Percentiles rank a stretch among this genome's conserved stretches.
These are phyloP conservation scores for Cylindrotheca fusiformis DNA, from an alignment of 108 stramenopile species.

Conservation along the genomic window DNA sequence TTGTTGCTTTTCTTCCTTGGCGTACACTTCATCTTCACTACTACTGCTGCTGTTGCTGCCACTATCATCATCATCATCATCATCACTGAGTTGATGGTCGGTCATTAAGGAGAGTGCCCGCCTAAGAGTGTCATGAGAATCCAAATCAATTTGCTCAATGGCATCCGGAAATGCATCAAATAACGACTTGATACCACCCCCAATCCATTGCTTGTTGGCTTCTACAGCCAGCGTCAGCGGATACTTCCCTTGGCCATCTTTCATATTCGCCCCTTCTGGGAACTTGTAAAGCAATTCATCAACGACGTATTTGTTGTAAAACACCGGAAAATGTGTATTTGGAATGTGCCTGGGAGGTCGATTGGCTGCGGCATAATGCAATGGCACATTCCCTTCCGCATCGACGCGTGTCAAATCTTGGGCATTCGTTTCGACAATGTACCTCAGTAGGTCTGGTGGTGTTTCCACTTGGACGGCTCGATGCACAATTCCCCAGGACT, in stretches of 20 bases:
- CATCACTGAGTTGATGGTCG: constrained; percentile 18
- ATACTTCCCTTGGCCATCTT: constrained; percentile 54
- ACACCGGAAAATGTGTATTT: constrained; percentile 42
- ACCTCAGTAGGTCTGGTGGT: constrained; percentile 79
- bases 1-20: constrained; percentile 37
- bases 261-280: constrained; percentile 69
- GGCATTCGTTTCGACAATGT: constrained; percentile 85
- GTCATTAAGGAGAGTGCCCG: constrained; percentile 49
- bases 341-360: constrained; percentile 29
- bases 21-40: constrained; percentile 34
- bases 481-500: constrained; percentile 65
- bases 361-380: constrained; percentile 79
- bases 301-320: constrained; percentile 79
- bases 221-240: constrained; percentile 73
- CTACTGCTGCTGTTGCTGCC: constrained; percentile 25
- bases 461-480: constrained; percentile 73
- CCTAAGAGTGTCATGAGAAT: constrained; percentile 46
- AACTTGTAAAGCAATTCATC: constrained; percentile 85
- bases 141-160: constrained; percentile 55
- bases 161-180: constrained; percentile 78
- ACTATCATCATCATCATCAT: constrained; percentile 34
- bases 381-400: constrained; percentile 58
- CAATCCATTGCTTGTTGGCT: constrained; percentile 79
- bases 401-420: constrained; percentile 71
- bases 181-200: constrained; percentile 75